Evolutionary conservation across 805 yeast genomes (phyloP), one percentile per base, ranked within the genome.

Genomic region (Starmerella khaoyaiensis): DNA sequence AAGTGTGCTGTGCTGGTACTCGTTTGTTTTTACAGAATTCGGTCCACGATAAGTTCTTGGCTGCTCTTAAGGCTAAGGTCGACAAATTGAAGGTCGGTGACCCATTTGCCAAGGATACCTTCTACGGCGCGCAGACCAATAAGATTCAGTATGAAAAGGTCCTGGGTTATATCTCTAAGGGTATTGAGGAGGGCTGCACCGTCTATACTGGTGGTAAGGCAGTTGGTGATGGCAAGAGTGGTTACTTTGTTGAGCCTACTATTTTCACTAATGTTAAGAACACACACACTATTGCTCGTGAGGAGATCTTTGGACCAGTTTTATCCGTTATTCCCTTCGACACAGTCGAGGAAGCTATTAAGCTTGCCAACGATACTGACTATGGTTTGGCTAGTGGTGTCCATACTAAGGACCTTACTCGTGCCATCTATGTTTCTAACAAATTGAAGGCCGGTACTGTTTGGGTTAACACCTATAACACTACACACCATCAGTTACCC

Each of bases 1-100:
- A 86, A 65, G 90, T 84, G 40, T 86, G 97, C 63, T 78, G 86
- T 53, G 94, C 95, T 21, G 87, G 93, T 51, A 83, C 95, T 33
- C 75, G 97, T 64, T 64, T 84, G 48, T 80, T 80, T 59, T 79
- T 84, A 41, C 94, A 87, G 61, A 87, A 79, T 49, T 71, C 72
- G 26, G 67, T 82, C 47, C 80, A 86, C 63, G 94, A 84, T 44
- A 65, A 73, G 56, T 71, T 83, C 45, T 56, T 82, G 41, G 64
- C 62, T 25, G 71, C 63, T 47, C 73, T 79, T 56, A 67, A 65
- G 51, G 51, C 55, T 21, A 69, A 69, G 39, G 69, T 74, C 33
- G 69, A 71, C 49, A 48, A 49, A 27, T 51, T 56, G 23, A 75
- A 71, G 57, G 72, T 77, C 37, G 96, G 95, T 53, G 68, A 74